Base-by-base conservation (phyloP, 2,329 filamentous ascomycete genomes). In the Trichoderma polysporum region DNA sequence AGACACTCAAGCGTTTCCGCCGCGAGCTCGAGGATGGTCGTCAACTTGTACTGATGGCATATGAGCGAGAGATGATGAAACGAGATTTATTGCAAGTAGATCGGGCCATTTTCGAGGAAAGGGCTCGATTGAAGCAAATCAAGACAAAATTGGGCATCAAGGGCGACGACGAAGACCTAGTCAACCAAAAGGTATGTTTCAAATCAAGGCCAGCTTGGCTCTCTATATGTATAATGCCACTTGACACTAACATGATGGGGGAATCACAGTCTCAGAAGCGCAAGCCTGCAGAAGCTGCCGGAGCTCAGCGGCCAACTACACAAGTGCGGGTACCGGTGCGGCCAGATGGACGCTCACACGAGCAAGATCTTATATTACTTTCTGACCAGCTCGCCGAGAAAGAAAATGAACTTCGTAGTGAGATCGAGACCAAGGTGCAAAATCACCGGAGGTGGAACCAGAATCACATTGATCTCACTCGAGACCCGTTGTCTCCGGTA, bases 371-470 rank as follows among this genome's bases (percentile, higher is more conserved):
- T 68, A 84, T 91, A 37, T 83, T 89, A 70, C 81, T 97, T 70
- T 86, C 91, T 69, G 92, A 97, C 73, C 87, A 92, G 72, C 85
- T 91, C 65, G 88, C 88, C 50, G 92, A 97, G 78, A 92, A 92
- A 78, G 90, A 94, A 72, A 93, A 91, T 71, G 88, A 91, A 73
- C 88, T 97, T 71, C 86, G 90, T 69, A 85, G 85, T 70, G 93
- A 96, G 74, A 92, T 98, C 76, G 92, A 96, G 77, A 88, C 88
- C 73, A 94, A 96, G 79, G 89, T 96, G 64, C 86, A 90, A 73
- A 94, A 95, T 79, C 94, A 97, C 80, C 88, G 91, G 73, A 89
- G 91, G 76, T 97, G 94, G 93, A 97, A 97, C 79, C 86, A 91
- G 73, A 91, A 92, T 75, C 93, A 92, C 82, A 87, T 96, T 73